These are phyloP conservation scores for Yarrowia alimentaria DNA, from an alignment of 805 yeast genomes.

Conservation along the genomic window DNA sequence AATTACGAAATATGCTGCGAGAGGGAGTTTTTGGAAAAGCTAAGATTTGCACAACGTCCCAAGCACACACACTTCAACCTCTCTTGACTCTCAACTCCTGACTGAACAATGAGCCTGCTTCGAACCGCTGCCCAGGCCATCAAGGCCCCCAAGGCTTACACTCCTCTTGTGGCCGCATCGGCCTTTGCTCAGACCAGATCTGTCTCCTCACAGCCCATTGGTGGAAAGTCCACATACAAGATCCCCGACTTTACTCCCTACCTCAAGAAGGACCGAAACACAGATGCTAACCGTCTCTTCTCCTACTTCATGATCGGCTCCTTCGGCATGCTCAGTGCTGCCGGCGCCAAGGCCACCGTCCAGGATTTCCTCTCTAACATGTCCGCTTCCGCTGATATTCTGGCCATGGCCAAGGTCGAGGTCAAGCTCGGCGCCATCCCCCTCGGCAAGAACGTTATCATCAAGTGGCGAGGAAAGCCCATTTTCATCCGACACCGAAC, in stretches of 20 bases:
- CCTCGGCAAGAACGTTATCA: slow-evolving; percentile 95
- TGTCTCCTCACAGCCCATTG: slow-evolving; percentile 32
- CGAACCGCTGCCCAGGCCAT: slow-evolving; percentile 27
- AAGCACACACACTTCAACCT: slow-evolving; percentile 26
- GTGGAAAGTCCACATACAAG: slow-evolving; percentile 69
- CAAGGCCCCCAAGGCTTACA: slow-evolving; percentile 27
- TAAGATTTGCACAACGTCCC: slow-evolving; percentile 27
- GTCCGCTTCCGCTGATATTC: slow-evolving; percentile 98
- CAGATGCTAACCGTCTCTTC: slow-evolving; percentile 79
- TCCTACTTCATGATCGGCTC: slow-evolving; percentile 98
- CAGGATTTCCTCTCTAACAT: slow-evolving; percentile 84
- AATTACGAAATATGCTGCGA: slow-evolving; percentile 12
- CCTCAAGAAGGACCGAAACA: slow-evolving; percentile 65
- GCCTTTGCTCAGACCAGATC: slow-evolving; percentile 28
- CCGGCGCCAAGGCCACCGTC: slow-evolving; percentile 94
- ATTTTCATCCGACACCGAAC: slow-evolving; percentile 99
- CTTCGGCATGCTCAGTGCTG: slow-evolving; percentile 83
- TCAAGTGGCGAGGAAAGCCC: slow-evolving; percentile 99
- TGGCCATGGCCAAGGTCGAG: slow-evolving; percentile 99
- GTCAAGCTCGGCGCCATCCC: slow-evolving; percentile 92
- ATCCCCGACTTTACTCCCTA: slow-evolving; percentile 87
- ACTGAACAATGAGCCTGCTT: slow-evolving; percentile 28
- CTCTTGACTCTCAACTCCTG: slow-evolving; percentile 12
- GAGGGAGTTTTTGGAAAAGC: slow-evolving; percentile 28
- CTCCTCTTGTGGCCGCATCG: slow-evolving; percentile 21